Evolutionary conservation across 306 rosid species (phyloP), one percentile per base, ranked within the genome.

Genomic region (Citrullus colocynthis): DNA sequence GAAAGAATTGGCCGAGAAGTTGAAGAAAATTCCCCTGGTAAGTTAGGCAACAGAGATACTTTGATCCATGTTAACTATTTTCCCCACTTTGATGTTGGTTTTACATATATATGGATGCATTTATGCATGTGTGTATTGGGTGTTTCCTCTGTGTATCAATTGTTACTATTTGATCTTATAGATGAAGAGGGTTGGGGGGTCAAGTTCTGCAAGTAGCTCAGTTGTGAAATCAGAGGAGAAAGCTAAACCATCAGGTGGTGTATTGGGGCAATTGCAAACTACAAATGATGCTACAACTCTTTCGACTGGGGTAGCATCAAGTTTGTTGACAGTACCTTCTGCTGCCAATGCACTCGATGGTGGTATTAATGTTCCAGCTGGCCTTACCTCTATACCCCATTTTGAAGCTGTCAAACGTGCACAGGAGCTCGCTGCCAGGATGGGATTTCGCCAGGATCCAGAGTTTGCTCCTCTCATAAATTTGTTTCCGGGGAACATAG

Each of bases 361-460:
- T 79, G 88, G 69, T 9, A 54, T 81, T 18, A 69, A 66, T 82
- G 83, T 83, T 64, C 44, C 84, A 10, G 84, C 87, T 64, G 86
- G 88, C 76, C 84, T 81, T 74, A 55, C 92, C 69, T 66, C 79
- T 39, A 73, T 85, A 36, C 87, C 85, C 59, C 88, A 86, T 80
- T 72, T 49, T 64, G 98, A 94, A 74, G 96, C 97, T 71, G 98
- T 94, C 69, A 92, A 91, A 84, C 95, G 95, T 64, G 98, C 98
- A 42, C 97, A 89, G 83, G 97, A 89, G 82, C 90, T 89, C 24
- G 97, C 98, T 83, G 95, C 97, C 28, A 87, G 90, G 85, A 92
- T 94, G 97, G 98, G 98, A 41, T 94, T 92, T 72, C 94, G 88
- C 39, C 98, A 94, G 56, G 97, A 94, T 87, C 98, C 98, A 18